These are phyloP conservation scores for Betula pendula DNA, from an alignment of 306 rosid genomes.

Conservation along the genomic window DNA sequence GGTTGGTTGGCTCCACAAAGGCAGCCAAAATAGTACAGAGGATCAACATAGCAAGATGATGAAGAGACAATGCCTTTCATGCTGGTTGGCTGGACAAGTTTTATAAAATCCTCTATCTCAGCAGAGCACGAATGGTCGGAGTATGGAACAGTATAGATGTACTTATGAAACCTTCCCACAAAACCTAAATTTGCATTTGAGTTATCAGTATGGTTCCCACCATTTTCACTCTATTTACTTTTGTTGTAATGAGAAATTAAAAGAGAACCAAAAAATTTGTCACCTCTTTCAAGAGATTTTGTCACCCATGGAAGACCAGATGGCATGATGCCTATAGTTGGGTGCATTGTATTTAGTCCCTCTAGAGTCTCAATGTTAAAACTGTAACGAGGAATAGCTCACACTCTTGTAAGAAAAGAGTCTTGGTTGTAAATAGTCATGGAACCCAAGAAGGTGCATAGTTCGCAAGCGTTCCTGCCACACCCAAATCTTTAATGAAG, in stretches of 20 bases:
- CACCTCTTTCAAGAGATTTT: conserved; percentile 31
- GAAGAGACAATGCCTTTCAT: conserved; percentile 66
- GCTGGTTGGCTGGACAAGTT: conserved; percentile 58
- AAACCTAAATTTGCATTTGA: conserved; percentile 26
- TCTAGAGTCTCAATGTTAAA: conserved; percentile 64
- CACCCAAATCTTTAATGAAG: conserved; percentile 62
- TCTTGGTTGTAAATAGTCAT: conserved; percentile 60
- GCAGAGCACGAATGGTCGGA: conserved; percentile 68
- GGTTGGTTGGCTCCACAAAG: conserved; percentile 50
- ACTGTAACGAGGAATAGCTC: conserved; percentile 83
- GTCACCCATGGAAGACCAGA: conserved; percentile 77
- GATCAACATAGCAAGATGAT: conserved; percentile 63
- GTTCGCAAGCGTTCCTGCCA: conserved; percentile 82
- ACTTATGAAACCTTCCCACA: conserved; percentile 40
- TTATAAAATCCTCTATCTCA: conserved; percentile 58
- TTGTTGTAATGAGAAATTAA: conserved; percentile 41
- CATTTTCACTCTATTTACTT: conserved; percentile 28
- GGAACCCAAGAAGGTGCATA: conserved; percentile 72
- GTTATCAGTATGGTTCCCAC: conserved; percentile 29
- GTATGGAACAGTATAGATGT: conserved; percentile 61
- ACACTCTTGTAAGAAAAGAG: conserved; percentile 65
- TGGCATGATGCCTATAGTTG: conserved; percentile 76
- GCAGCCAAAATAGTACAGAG: conserved; percentile 59
- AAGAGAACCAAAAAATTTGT: conserved; percentile 42
- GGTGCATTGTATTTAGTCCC: conserved; percentile 48